Evolutionary conservation across 2,329 filamentous ascomycete genomes (phyloP).

Genomic region (Nigrospora sphaerica): DNA sequence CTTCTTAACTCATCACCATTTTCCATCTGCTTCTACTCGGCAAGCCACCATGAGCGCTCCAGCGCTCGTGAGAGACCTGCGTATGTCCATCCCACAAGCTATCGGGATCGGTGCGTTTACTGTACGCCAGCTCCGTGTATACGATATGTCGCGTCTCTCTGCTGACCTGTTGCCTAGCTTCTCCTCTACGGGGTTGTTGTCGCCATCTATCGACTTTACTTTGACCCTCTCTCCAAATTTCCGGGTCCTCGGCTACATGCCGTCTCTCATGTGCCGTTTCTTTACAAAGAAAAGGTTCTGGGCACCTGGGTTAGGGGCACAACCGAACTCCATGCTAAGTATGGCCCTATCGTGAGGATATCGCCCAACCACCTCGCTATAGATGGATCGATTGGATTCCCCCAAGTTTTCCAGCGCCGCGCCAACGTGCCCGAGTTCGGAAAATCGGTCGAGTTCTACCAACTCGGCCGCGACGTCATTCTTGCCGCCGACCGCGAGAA

Average conservation of each 20-base stretch:
- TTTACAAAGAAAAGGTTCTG: background rate
- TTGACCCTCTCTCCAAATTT: constrained; percentile 2
- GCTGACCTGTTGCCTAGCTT: background rate
- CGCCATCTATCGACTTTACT: constrained; percentile 2
- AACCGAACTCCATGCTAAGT: background rate
- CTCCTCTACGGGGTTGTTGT: background rate
- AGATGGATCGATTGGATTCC: background rate
- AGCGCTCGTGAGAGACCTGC: too few relatives aligned
- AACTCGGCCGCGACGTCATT: background rate
- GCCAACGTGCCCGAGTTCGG: background rate
- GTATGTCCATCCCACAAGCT: too few relatives aligned
- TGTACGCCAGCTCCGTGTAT: too few relatives aligned
- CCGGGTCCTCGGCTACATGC: constrained; percentile 2
- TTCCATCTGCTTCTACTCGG: too few relatives aligned
- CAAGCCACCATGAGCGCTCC: too few relatives aligned
- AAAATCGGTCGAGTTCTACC: constrained; percentile 1
- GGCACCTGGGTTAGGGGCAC: background rate
- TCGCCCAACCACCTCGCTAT: background rate
- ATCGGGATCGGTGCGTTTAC: too few relatives aligned
- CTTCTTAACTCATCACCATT: too few relatives aligned
- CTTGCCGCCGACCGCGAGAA: background rate
- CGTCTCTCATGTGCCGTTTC: background rate
- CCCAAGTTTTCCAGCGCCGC: background rate
- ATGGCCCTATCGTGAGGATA: constrained; percentile 4
- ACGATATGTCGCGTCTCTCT: too few relatives aligned